Evolutionary conservation across 768 basidiomycete genomes (phyloP).

Genomic region (Leccinum olivaceopallidum): DNA sequence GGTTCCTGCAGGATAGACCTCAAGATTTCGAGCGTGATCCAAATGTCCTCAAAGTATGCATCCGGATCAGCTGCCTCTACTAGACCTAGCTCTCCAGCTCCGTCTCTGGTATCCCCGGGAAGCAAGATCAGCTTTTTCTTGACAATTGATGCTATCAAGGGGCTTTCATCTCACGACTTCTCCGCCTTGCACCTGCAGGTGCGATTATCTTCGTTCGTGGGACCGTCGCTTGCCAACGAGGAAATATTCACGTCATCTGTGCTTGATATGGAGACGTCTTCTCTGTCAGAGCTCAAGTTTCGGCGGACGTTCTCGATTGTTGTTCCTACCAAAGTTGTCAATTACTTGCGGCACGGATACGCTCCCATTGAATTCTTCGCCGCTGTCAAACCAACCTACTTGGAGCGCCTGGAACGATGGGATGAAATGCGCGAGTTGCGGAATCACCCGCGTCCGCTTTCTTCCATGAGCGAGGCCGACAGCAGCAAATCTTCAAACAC

Average conservation of each 20-base stretch:
- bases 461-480: conserved; percentile 33
- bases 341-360: conserved; percentile 72
- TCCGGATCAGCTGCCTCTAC: conserved; percentile 67
- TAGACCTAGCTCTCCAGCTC: conserved; percentile 73
- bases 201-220: conserved; percentile 84
- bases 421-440: conserved; percentile 88
- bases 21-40: conserved; percentile 71
- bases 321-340: conserved; percentile 69
- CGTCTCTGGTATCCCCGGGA: conserved; percentile 65
- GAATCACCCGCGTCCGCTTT: conserved; percentile 40
- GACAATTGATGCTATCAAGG: conserved; percentile 84
- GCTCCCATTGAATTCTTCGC: conserved; percentile 93
- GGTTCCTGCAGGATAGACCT: conserved; percentile 90
- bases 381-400: conserved; percentile 73
- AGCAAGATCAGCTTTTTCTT: conserved; percentile 85
- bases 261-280: conserved; percentile 69
- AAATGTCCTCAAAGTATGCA: conserved; percentile 55
- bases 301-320: conserved; percentile 80
- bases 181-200: conserved; percentile 83
- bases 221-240: conserved; percentile 65
- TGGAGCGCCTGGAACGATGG: conserved; percentile 91
- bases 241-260: conserved; percentile 79
- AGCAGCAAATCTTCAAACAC: conserved; percentile 41
- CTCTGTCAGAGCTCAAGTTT: conserved; percentile 81
- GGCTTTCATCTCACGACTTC: conserved; percentile 89